Evolutionary conservation across 2,329 filamentous ascomycete genomes (phyloP).

Genomic region (Biscogniauxia marginata): DNA sequence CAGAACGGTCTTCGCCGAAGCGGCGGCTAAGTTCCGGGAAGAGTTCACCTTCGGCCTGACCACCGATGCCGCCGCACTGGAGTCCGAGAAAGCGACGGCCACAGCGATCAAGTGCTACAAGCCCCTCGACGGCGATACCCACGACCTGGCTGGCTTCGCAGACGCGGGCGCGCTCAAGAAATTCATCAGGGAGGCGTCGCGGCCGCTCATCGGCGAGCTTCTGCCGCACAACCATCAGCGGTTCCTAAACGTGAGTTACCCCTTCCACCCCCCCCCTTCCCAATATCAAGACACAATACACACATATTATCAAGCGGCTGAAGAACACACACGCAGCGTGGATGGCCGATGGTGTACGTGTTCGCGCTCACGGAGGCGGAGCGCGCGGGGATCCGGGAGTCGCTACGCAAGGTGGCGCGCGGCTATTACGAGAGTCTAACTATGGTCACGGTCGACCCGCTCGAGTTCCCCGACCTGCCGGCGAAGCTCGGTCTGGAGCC

Average conservation of each 20-base stretch:
- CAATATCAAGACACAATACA: background rate
- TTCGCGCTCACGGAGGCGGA: constrained; percentile 32
- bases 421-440: constrained; percentile 36
- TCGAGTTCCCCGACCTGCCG: constrained; percentile 36
- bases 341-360: constrained; percentile 39
- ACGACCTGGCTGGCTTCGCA: constrained; percentile 12
- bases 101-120: constrained; percentile 32
- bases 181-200: constrained; percentile 27
- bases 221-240: constrained; percentile 33
- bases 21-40: constrained; percentile 28
- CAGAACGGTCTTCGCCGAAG: constrained; percentile 21
- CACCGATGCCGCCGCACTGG: constrained; percentile 11
- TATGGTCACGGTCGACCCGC: constrained; percentile 35
- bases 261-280: background rate
- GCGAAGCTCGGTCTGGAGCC: constrained; percentile 31
- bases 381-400: constrained; percentile 29
- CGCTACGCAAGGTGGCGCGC: constrained; percentile 32
- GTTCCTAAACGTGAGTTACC: constrained; percentile 34
- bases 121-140: constrained; percentile 28
- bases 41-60: constrained; percentile 37
- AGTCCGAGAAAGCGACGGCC: constrained; percentile 13
- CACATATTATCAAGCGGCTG: background rate
- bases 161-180: constrained; percentile 23
- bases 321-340: constrained; percentile 23
- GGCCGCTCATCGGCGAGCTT: constrained; percentile 34